Percentiles rank a stretch among this genome's conserved stretches.
These are phyloP conservation scores for Neoascochyta sp. DNA, from an alignment of 2,329 filamentous ascomycete genomes.

Conservation along the genomic window DNA sequence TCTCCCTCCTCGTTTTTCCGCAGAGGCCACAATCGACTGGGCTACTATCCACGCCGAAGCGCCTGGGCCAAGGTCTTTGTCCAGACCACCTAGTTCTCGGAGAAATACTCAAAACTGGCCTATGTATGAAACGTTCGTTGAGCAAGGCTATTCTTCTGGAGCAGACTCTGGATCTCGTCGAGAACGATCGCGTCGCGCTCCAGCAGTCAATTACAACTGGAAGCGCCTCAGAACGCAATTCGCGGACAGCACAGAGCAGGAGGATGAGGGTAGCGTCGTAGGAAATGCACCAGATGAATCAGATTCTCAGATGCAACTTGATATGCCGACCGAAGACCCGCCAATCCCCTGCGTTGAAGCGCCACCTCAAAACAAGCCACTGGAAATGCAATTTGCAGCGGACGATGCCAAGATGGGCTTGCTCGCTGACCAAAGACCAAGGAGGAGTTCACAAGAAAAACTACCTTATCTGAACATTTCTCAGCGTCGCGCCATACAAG, in stretches of 20 bases:
- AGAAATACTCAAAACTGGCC: too few relatives aligned
- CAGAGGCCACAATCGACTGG: conserved; percentile 26
- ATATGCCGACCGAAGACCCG: conserved; percentile 13
- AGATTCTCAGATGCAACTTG: conserved; percentile 4
- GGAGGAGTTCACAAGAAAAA: not conserved
- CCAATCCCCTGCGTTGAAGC: too few relatives aligned
- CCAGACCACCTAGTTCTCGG: too few relatives aligned
- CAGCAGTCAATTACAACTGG: conserved; percentile 28
- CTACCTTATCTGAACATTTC: conserved; percentile 26
- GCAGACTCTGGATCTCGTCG: conserved; percentile 13
- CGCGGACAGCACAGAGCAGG: conserved; percentile 4
- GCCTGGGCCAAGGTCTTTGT: too few relatives aligned
- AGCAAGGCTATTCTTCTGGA: conserved; percentile 18
- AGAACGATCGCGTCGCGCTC: conserved; percentile 19
- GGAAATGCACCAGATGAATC: not conserved
- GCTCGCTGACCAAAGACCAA: not conserved
- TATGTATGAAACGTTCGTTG: too few relatives aligned
- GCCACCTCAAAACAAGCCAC: conserved; percentile 14
- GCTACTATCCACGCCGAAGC: conserved; percentile 9
- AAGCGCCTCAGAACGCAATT: conserved; percentile 11
- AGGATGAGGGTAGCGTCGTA: too few relatives aligned
- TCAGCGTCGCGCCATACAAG: conserved; percentile 18
- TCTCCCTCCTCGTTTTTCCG: conserved; percentile 24
- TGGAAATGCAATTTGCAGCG: conserved; percentile 16
- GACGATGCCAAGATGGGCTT: conserved; percentile 22